These are phyloP conservation scores for Neoascochyta sp. DNA, from an alignment of 2,329 filamentous ascomycete genomes.

Conservation along the genomic window DNA sequence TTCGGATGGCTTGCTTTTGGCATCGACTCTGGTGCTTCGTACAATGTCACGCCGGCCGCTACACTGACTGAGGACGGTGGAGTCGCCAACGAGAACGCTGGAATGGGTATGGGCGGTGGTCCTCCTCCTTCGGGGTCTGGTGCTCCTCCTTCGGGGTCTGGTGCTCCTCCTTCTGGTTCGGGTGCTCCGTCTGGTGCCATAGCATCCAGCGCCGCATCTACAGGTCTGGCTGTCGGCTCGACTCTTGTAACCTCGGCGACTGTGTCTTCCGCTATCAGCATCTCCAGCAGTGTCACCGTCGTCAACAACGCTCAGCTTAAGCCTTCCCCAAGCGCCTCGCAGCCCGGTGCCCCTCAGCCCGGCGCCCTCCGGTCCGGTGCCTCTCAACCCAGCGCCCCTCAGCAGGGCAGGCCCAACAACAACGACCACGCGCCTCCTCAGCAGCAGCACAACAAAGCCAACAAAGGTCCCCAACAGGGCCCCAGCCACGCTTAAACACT, in stretches of 20 bases:
- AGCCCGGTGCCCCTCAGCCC: no score
- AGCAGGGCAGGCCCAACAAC: constrained; percentile 4
- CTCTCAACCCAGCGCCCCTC: constrained; percentile 2
- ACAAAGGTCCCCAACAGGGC: no score
- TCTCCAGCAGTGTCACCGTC: constrained; percentile 2
- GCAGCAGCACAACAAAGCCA: no score
- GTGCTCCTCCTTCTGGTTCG: constrained; percentile 5
- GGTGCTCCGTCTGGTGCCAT: constrained; percentile 4
- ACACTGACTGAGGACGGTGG: constrained; percentile 27
- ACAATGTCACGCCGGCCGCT: constrained; percentile 28
- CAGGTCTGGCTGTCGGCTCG: constrained; percentile 3
- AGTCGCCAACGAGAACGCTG: constrained; percentile 22
- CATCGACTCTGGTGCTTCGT: constrained; percentile 21
- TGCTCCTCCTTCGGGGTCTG: constrained; percentile 7
- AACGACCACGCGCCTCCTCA: no score
- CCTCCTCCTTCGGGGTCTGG: constrained; percentile 10
- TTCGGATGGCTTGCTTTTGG: constrained; percentile 36
- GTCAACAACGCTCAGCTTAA: no score
- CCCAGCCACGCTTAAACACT: no score
- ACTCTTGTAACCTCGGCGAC: constrained; percentile 6
- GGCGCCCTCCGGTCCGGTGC: constrained; percentile 1
- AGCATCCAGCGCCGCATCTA: constrained; percentile 1
- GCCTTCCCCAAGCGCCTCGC: no score
- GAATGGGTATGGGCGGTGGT: constrained; percentile 13
- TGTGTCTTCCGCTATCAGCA: constrained; percentile 1